A percentile compares a stretch with the other conserved stretches of the same genome.
Evolutionary conservation across 495 filamentous ascomycete species (phyloP).

Genomic region (Glonium stellatum): DNA sequence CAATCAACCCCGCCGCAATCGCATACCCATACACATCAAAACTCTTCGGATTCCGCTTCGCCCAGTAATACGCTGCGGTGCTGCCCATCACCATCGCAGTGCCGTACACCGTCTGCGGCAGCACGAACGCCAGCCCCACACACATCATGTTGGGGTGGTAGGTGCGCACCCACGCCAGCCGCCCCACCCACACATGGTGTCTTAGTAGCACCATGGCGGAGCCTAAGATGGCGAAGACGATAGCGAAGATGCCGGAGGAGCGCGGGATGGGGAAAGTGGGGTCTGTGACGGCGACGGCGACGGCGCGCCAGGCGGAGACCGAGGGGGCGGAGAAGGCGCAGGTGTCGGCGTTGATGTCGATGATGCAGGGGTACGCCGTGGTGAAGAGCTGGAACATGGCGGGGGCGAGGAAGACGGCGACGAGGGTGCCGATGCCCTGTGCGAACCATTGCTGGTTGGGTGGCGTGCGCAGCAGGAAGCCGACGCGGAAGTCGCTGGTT

Average conservation of each 20-base stretch:
- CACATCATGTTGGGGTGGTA: constrained; percentile 65
- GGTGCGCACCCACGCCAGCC: constrained; percentile 48
- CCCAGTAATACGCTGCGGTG: constrained; percentile 51
- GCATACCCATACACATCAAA: constrained; percentile 61
- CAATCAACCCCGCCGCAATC: constrained; percentile 60
- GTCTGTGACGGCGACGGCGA: constrained; percentile 57
- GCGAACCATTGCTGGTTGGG: constrained; percentile 59
- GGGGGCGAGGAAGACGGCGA: constrained; percentile 56
- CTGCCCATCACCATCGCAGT: constrained; percentile 55
- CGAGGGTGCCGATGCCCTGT: constrained; percentile 53
- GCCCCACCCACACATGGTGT: constrained; percentile 50
- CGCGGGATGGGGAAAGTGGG: constrained; percentile 51
- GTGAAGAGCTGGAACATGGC: constrained; percentile 59
- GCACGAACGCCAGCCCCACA: constrained; percentile 56
- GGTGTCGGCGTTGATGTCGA: constrained; percentile 36
- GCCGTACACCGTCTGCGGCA: constrained; percentile 50
- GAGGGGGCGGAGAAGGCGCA: constrained; percentile 55
- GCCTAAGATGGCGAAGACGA: constrained; percentile 48
- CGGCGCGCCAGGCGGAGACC: constrained; percentile 60
- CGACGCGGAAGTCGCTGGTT: constrained; percentile 54
- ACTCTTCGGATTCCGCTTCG: constrained; percentile 46
- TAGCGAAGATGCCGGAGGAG: constrained; percentile 49
- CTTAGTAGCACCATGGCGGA: constrained; percentile 46
- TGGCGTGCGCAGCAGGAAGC: constrained; percentile 55
- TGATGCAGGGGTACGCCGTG: constrained; percentile 60